Evolutionary conservation across 139 green algal genomes (phyloP).

Genomic region (Chlamydomonas incerta): DNA sequence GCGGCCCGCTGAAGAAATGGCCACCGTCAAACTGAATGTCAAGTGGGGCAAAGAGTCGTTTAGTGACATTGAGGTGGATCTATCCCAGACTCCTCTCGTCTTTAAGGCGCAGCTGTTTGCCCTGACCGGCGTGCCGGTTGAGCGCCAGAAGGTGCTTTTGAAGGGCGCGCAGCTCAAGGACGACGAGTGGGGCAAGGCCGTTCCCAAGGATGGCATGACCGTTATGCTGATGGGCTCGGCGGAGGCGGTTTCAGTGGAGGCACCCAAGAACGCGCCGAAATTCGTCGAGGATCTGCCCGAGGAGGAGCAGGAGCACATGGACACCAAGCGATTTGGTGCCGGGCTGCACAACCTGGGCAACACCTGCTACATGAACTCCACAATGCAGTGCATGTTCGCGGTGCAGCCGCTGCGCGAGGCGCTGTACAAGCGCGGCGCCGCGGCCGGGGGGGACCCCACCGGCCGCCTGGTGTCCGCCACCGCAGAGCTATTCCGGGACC

Average conservation of each 20-base stretch:
- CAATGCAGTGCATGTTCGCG: conserved; percentile 89
- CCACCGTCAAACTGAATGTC: conserved; percentile 80
- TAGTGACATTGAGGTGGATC: conserved; percentile 91
- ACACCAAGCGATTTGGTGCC: conserved; percentile 76
- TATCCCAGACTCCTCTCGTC: conserved; percentile 73
- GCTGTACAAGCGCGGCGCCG: not conserved
- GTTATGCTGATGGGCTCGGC: conserved; percentile 98
- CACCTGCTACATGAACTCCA: conserved; percentile 99
- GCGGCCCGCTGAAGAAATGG: conserved; percentile 36
- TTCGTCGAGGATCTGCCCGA: conserved; percentile 98
- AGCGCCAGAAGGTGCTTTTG: conserved; percentile 97
- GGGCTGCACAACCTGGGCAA: conserved; percentile 97
- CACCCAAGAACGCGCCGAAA: conserved; percentile 71
- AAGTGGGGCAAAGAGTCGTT: conserved; percentile 96
- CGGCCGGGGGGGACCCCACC: conserved; percentile 3
- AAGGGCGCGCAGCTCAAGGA: conserved; percentile 96
- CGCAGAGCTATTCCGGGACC: conserved; percentile 83
- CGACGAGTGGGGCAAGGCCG: conserved; percentile 89
- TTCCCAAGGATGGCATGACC: conserved; percentile 86
- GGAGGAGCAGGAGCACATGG: conserved; percentile 75
- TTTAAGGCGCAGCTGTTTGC: conserved; percentile 98
- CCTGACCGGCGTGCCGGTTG: conserved; percentile 92
- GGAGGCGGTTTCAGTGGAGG: conserved; percentile 76
- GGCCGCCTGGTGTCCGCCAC: conserved; percentile 68
- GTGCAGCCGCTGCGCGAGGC: conserved; percentile 58